Base-by-base conservation (phyloP, 2,329 filamentous ascomycete species). In the Clonostachys rhizophaga region DNA sequence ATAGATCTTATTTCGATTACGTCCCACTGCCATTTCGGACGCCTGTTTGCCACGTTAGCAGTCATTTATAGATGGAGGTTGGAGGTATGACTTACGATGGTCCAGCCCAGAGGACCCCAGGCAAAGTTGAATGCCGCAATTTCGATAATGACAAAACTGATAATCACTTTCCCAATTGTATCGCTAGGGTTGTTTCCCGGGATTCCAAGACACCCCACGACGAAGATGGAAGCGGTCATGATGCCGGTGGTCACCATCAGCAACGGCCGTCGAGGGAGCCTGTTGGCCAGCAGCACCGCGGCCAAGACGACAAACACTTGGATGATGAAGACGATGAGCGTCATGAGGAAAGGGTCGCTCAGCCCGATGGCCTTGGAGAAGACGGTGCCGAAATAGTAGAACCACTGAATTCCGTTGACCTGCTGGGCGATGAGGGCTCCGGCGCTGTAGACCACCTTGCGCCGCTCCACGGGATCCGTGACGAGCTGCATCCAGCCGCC, bases 391-490 rank as follows among this genome's bases (percentile, higher is more conserved):
- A 67, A 72, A 44, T 64, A 65, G 55, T 72, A 71, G 53, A 70
- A 72, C 58, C 66, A 75, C 43, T 71, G 67, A 45, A 75, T 74
- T 17, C 72, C 71, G 58, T 71, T 71, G 58, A 76, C 70, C 58
- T 76, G 71, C 52, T 75, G 71, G 3, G 70, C 67, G 37, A 71
- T 60, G 49, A 75, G 58, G 18, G 68, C 70, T 11, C 71, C 72
- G 8, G 63, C 65, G 14, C 64, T 63, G 54, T 66, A 74, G 18
- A 75, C 57, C 12, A 74, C 57, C 55, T 76, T 76, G 33, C 70
- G 64, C 14, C 71, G 61, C 55, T 75, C 72, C 34, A 74, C 58
- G 0, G 70, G 71, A 39, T 75, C 70, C 0, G 54, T 62, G 47
- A 74, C 14, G 2, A 74, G 61, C 6, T 64, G 59, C 11, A 48